Evolutionary conservation across 192 early-diverging fungal species (phyloP), one percentile per base, ranked within the genome.

Genomic region (Rhizophagus prolifer): DNA sequence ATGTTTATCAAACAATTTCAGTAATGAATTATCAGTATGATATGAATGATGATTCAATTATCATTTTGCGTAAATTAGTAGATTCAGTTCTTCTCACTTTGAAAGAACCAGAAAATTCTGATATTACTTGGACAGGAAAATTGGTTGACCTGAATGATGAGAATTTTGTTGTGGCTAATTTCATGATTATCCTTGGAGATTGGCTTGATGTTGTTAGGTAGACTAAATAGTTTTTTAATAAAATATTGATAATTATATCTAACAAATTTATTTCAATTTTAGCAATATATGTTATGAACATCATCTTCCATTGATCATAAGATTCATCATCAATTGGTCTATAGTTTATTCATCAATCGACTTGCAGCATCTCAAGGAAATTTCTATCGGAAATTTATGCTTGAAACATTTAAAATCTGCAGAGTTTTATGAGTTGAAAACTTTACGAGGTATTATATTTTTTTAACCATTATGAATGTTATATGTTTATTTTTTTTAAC

Each of bases 121-220:
- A 54, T 23, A 12, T 71, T 28, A 19, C 46, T 26, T 74, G 72
- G 72, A 63, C 58, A 19, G 72, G 72, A 26, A 30, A 28, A 13
- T 46, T 74, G 50, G 14, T 74, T 63, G 72, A 74, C 23, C 21
- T 74, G 31, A 63, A 19, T 16, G 6, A 38, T 28, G 60, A 63
- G 14, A 74, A 61, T 44, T 74, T 74, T 46, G n/a, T 0, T 14
- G 41, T 74, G 9, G 59, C 72, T 26, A 74, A 74, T 64, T 74
- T 13, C 2, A 74, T 60, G 58, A 21, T 63, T 19, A 60, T 63
- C 34, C 58, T 72, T 60, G 23, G 38, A 38, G 72, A 74, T 13
- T 74, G 72, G 72, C 41, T 74, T 21, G 60, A 74, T 74, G 31
- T 74, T 62, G 38, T 74, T 26, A 23, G 30, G 72, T 74, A 63